These are phyloP conservation scores for Monilinia fructicola DNA, from an alignment of 2,329 filamentous ascomycete genomes.

Conservation along the genomic window DNA sequence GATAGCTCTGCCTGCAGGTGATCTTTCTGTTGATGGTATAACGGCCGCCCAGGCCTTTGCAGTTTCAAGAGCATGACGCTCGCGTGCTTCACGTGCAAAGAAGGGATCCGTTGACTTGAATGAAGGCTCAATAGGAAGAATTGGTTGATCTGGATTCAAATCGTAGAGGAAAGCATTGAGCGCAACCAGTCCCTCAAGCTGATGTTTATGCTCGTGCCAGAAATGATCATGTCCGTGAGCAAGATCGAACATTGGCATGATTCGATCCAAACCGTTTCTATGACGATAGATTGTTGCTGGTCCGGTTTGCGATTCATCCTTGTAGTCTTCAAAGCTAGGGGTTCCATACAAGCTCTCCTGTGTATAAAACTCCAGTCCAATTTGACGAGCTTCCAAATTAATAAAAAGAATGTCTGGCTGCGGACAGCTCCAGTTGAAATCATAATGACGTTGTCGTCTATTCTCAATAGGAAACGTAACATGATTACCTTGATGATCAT, in stretches of 20 bases:
- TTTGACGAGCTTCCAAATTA: not conserved
- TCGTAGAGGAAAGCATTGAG: constrained; percentile 14
- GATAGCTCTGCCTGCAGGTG: not conserved
- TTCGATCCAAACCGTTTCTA: not conserved
- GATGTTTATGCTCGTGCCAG: constrained; percentile 3
- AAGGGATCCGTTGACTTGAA: not conserved
- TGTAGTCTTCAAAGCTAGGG: not conserved
- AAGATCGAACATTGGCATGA: constrained; percentile 7
- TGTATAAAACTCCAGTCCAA: not conserved
- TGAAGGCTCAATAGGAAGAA: not conserved
- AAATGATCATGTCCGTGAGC: not conserved
- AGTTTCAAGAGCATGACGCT: not conserved
- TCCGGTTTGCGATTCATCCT: not conserved
- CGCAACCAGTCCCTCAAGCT: not conserved
- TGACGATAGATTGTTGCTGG: constrained; percentile 9
- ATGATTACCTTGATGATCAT: not conserved
- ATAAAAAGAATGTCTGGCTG: constrained; percentile 4
- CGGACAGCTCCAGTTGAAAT: constrained; percentile 1
- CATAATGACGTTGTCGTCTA: not conserved
- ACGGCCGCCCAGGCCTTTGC: not conserved
- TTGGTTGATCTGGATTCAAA: constrained; percentile 1
- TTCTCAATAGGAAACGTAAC: not conserved
- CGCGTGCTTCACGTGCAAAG: not conserved
- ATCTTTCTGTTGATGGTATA: not conserved
- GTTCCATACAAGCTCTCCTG: constrained; percentile 2